Base-by-base conservation (phyloP, 306 rosid species). In the Acacia acuminata region DNA sequence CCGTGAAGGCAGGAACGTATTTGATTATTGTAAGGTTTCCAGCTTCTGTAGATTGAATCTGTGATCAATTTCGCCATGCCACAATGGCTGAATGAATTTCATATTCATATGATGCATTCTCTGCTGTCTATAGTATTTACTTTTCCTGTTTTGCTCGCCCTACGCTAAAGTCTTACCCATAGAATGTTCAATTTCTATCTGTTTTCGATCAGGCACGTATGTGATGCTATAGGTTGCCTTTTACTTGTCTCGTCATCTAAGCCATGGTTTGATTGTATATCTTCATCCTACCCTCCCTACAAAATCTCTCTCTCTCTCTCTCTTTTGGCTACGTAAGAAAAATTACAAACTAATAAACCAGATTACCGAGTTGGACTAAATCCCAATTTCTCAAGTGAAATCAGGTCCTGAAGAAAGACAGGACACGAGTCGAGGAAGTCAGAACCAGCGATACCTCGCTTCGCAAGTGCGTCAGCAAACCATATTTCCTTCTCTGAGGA, bases 41-140 rank as follows among this genome's bases (percentile, higher is more conserved):
- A 44, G 53, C 77, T 63, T 77, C n/a, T 87, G 88, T 84, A 75
- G 61, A 69, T 83, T 75, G 67, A 69, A 82, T 38, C 64, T 70
- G 38, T 70, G 38, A 67, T 78, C 69, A 86, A 38, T 82, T 81
- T 38, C 73, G 73, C 77, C 19, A 69, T 63, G 81, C 16, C 27
- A 73, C 75, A 36, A 79, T 63, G 78, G 24, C 27, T n/a, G 60
- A 42, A 82, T 82, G 22, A 73, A 74, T 44, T 77, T 82, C 67
- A 27, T 55, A 51, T 73, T 71, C 69, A 51, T 4, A 22, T 27
- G 48, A 38, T 66, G 43, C 38, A 15, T 66, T 15, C 30, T 22
- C 65, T 20, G 64, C 64, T 56, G 14, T 27, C 42, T 30, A 30
- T 16, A 0, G 10, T 58, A 22, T 22, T 3, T 10, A 22, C 7